Evolutionary conservation across 495 filamentous ascomycete species (phyloP).

Genomic region (Monascus purpureus): DNA sequence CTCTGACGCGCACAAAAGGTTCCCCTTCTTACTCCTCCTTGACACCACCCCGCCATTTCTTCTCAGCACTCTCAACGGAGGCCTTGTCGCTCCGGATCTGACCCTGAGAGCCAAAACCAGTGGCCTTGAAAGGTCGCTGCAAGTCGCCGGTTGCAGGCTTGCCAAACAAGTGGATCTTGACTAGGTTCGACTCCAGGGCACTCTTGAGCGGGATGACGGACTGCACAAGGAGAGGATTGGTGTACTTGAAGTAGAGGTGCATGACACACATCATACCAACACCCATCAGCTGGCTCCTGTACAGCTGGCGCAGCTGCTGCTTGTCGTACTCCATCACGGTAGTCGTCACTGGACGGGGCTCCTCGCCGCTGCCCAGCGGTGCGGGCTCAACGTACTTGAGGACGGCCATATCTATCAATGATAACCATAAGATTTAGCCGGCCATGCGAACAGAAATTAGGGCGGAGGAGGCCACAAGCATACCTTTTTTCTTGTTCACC

Average conservation of each 20-base stretch:
- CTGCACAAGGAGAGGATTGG: slow-evolving; percentile 96
- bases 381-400: slow-evolving; percentile 97
- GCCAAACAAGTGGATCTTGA: slow-evolving; percentile 89
- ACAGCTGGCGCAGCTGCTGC: slow-evolving; percentile 64
- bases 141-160: slow-evolving; percentile 83
- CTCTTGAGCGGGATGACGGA: slow-evolving; percentile 95
- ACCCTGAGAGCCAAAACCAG: slow-evolving; percentile 64
- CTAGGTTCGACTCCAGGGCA: slow-evolving; percentile 82
- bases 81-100: slow-evolving; percentile 92
- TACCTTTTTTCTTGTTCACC: slow-evolving; percentile 95
- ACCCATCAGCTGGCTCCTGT: slow-evolving; percentile 85
- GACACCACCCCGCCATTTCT: slow-evolving; percentile 68
- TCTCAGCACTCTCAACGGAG: slow-evolving; percentile 76
- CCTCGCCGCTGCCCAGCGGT: slow-evolving; percentile 78
- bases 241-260: slow-evolving; percentile 98
- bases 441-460: too few relatives aligned
- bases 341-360: slow-evolving; percentile 88
- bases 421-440: too few relatives aligned
- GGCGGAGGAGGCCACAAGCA: too few relatives aligned
- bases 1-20: slow-evolving; percentile 1
- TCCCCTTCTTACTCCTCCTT: slow-evolving; percentile 69
- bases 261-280: slow-evolving; percentile 96
- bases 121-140: slow-evolving; percentile 86
- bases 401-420: slow-evolving; percentile 69
- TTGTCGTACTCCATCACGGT: slow-evolving; percentile 89